Conservation (phyloP, 148 eudicot species). For the Talinum fruticosum region DNA sequence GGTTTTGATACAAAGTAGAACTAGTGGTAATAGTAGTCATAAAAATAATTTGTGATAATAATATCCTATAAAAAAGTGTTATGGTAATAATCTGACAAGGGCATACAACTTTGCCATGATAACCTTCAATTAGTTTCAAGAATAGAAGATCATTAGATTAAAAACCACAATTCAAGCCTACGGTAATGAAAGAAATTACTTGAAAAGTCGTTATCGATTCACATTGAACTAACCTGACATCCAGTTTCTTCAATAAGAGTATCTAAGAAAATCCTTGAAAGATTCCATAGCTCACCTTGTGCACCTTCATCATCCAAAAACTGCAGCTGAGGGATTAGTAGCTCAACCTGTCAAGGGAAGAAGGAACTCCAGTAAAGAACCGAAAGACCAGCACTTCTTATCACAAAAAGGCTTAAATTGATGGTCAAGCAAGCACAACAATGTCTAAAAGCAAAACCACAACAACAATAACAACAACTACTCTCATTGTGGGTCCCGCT, state of each 20-base stretch:
- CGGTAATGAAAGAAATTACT: constrained; percentile 3
- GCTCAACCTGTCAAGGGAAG: constrained; percentile 62
- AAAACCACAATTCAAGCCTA: not conserved
- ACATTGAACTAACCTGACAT: constrained; percentile 52
- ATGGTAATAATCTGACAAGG: too few relatives aligned
- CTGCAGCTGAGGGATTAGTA: constrained; percentile 92
- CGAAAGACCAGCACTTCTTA: not conserved
- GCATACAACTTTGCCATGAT: not conserved
- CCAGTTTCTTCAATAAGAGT: constrained; percentile 91
- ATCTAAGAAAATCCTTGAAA: constrained; percentile 81
- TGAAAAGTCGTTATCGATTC: not conserved
- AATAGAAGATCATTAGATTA: not conserved
- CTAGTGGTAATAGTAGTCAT: too few relatives aligned
- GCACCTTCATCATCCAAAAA: constrained; percentile 99
- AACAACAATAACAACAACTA: too few relatives aligned
- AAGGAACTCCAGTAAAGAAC: not conserved
- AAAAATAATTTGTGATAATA: too few relatives aligned
- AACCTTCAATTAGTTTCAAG: not conserved
- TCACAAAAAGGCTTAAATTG: not conserved
- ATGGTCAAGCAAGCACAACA: not conserved
- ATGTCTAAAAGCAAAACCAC: not conserved
- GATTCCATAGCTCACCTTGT: constrained; percentile 91
- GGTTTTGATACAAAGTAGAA: not conserved
- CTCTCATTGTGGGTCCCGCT: too few relatives aligned
- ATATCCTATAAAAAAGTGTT: too few relatives aligned